Evolutionary conservation across 2,329 filamentous ascomycete species (phyloP).

Genomic region (Cadophora sp.): DNA sequence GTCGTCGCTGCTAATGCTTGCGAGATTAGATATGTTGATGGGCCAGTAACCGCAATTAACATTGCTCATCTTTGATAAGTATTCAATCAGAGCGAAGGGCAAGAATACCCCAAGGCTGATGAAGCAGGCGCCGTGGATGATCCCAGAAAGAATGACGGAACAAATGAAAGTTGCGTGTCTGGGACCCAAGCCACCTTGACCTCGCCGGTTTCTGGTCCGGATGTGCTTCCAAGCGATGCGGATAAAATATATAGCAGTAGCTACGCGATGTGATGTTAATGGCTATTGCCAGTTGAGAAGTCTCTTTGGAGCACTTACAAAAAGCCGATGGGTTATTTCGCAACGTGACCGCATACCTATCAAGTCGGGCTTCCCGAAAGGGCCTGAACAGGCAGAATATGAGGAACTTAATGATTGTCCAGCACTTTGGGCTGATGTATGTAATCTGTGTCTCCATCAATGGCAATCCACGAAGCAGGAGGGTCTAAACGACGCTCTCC

Average conservation of each 20-base stretch:
- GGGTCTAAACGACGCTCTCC: no score
- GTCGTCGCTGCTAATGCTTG: not conserved
- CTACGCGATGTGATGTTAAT: no score
- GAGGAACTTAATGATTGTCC: not conserved
- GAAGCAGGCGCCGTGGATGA: not conserved
- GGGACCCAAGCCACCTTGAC: not conserved
- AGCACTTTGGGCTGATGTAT: not conserved
- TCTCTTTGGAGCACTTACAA: not conserved
- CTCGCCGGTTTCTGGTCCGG: no score
- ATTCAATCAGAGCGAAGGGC: not conserved
- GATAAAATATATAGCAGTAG: no score
- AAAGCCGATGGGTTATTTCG: not conserved
- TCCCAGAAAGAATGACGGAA: not conserved
- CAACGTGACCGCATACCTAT: not conserved
- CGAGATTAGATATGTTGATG: not conserved
- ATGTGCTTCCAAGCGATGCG: no score
- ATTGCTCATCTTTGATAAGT: not conserved
- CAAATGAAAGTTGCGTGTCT: not conserved
- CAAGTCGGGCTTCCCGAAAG: not conserved
- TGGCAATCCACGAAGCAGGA: no score
- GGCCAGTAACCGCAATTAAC: not conserved
- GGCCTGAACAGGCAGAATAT: not conserved
- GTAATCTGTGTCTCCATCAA: not conserved
- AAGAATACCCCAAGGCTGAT: not conserved
- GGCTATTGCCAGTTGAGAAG: no score